phyloP scores from a whole-genome alignment of 208 protist species.

The Wallacemonas collosoma region DNA sequence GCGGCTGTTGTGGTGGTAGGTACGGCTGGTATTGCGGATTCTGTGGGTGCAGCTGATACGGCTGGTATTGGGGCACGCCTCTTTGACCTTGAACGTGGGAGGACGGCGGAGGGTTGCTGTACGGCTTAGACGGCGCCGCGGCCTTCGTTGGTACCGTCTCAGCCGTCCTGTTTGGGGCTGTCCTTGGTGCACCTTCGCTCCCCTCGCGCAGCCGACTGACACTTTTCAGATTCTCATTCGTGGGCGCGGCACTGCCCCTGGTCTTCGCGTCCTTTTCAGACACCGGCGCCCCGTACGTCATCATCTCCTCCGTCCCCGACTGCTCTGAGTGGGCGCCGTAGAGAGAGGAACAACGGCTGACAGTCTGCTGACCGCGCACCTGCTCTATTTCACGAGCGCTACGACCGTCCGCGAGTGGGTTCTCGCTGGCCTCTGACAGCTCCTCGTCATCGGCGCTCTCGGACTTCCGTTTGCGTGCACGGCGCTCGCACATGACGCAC shows the following conservation, averaged over 20 bases:
- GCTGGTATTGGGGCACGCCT: background rate
- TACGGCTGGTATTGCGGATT: background rate
- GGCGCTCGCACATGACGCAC: conserved; percentile 25
- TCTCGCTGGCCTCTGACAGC: background rate
- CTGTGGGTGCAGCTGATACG: background rate
- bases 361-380: background rate
- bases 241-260: no score
- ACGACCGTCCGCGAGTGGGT: background rate
- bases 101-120: no score
- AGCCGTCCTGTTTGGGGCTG: no score
- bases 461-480: background rate
- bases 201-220: no score
- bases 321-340: background rate
- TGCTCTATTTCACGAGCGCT: background rate
- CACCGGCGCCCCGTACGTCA: no score
- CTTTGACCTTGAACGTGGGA: no score
- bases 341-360: background rate
- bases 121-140: no score
- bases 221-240: no score
- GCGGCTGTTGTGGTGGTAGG: background rate
- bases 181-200: no score
- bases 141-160: no score
- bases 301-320: background rate
- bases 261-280: no score
- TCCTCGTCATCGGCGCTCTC: background rate